phyloP scores from a whole-genome alignment of 257 asterid species.

The Linaria vulgaris region DNA sequence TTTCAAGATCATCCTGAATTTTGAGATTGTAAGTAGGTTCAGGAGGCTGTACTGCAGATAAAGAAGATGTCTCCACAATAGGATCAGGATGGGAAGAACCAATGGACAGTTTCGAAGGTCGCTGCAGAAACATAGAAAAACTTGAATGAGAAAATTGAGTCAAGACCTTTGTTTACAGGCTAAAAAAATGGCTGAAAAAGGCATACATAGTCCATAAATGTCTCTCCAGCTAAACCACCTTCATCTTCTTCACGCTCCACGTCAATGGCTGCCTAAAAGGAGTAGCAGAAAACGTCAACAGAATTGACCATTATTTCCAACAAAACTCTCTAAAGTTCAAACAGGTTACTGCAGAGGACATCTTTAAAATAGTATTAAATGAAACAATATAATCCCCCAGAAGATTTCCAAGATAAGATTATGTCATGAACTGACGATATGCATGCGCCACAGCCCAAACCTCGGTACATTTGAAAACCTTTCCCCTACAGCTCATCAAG shows the following conservation, averaged over 20 bases:
- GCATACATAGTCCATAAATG: conserved; percentile 86
- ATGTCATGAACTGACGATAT: conserved; percentile 9
- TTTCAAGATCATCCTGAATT: conserved; percentile 73
- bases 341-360: conserved; percentile 11
- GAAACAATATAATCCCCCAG: neutral
- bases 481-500: neutral
- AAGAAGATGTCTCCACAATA: conserved; percentile 90
- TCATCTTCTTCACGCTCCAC: conserved; percentile 99
- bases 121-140: conserved; percentile 43
- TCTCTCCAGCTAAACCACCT: conserved; percentile 96
- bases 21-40: conserved; percentile 83
- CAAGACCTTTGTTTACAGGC: conserved; percentile 23
- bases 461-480: neutral
- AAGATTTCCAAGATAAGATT: conserved; percentile 7
- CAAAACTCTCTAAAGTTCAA: conserved; percentile 4
- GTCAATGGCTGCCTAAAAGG: conserved; percentile 77
- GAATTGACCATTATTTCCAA: conserved; percentile 18
- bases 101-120: conserved; percentile 87
- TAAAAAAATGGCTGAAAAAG: conserved; percentile 23
- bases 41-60: conserved; percentile 95
- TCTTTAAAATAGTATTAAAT: conserved; percentile 12
- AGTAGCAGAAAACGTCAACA: conserved; percentile 20
- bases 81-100: conserved; percentile 97
- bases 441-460: neutral
- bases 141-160: conserved; percentile 26